Base-by-base conservation (phyloP, 2,329 filamentous ascomycete species). In the Beauveria pseudobassiana region DNA sequence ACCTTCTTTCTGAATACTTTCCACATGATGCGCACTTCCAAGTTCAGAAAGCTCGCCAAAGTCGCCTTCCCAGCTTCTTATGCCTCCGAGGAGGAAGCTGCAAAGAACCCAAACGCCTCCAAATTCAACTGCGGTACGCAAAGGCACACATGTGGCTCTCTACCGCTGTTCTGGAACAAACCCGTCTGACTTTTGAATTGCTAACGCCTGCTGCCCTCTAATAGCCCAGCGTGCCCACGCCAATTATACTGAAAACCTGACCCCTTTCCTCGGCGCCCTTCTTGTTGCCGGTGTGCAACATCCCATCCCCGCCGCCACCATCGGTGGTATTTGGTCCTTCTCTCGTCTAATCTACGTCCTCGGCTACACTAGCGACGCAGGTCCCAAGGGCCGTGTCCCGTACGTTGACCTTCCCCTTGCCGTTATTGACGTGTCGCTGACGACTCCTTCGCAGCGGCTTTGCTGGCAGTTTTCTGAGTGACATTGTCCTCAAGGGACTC, bases 41-140 rank as follows among this genome's bases (percentile, higher is more conserved):
- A 67, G 14, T 76, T 76, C 65, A 84, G 86, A 72, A 83, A 78
- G 68, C 73, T 74, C 24, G 79, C 81, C 67, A 78, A 79, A 16
- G 70, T 88, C 67, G 69, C 73, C 49, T 88, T 87, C 67, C 86
- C 86, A 28, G 78, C 75, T 58, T 68, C 80, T 49, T 88, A 87
- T 67, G 85, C 82, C 52, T 76, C 73, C 40, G 71, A 77, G 43
- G 82, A 86, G 67, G 74, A 79, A 50, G 82, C 82, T 22, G 77
- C 76, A 34, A 82, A 83, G 73, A 77, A 85, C 68, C 75, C 77
- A 52, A 78, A 78, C 54, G 84, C 80, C 49, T 81, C 74, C 71
- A 69, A 72, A 59, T 88, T 88, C 77, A 89, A 89, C 78, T 87
- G 85, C 75, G 82, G 79, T 80, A 71, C 28, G 75, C 70, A 70